These are phyloP conservation scores for Wickerhamiella occidentalis DNA, from an alignment of 805 yeast species.

Conservation along the genomic window DNA sequence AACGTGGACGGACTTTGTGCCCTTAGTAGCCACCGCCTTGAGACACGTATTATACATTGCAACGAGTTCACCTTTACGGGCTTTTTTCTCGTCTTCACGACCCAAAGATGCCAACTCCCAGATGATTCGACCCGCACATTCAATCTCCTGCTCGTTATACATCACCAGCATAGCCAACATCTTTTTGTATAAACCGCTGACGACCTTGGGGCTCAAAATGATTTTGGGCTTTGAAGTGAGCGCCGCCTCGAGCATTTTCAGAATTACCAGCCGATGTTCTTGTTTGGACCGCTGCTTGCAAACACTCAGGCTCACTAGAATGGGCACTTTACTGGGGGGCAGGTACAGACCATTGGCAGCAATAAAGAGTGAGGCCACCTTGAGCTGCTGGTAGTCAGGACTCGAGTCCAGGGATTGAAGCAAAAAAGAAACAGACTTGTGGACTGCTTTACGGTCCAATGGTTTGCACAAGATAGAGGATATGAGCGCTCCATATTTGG, in stretches of 20 bases:
- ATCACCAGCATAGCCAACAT: slow-evolving; percentile 6
- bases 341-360: slow-evolving; percentile 13
- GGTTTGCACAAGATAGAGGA: slow-evolving; percentile 4
- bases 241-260: slow-evolving; percentile 12
- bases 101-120: slow-evolving; percentile 11
- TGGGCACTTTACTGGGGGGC: slow-evolving; percentile 11
- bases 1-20: neutral
- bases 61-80: neutral
- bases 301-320: neutral
- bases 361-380: slow-evolving; percentile 9
- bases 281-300: neutral
- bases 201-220: slow-evolving; percentile 13
- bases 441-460: slow-evolving; percentile 4
- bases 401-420: neutral
- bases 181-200: neutral
- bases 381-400: slow-evolving; percentile 2
- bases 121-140: slow-evolving; percentile 9
- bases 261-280: slow-evolving; percentile 6
- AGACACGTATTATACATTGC: neutral
- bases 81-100: neutral
- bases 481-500: neutral
- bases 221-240: slow-evolving; percentile 11
- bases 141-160: slow-evolving; percentile 10
- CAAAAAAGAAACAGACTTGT: slow-evolving; percentile 6
- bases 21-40: neutral